Conservation (phyloP, 441 rosid species). For the Erodium chrysanthum region DNA sequence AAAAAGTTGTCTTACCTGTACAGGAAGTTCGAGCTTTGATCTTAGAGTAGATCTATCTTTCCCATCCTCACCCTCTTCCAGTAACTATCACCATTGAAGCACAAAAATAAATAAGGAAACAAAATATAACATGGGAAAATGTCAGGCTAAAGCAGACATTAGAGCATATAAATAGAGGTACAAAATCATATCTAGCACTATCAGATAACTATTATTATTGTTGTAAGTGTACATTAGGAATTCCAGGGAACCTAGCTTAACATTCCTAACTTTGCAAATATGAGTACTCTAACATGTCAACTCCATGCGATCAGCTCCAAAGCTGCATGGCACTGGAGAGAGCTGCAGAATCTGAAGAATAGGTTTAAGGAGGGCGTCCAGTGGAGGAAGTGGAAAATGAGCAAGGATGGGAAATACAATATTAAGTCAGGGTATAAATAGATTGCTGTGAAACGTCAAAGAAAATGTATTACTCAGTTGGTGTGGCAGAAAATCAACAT, state of each 20-base stretch:
- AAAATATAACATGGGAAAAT: neutral
- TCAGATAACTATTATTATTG: neutral
- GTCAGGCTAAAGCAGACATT: neutral
- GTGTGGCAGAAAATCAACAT: neutral
- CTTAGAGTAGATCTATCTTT: conserved; percentile 64
- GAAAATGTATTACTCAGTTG: neutral
- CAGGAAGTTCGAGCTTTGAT: conserved; percentile 97
- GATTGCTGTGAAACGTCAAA: neutral
- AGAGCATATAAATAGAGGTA: neutral
- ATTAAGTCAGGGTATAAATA: neutral
- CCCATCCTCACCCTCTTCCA: conserved; percentile 90
- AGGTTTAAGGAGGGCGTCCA: neutral
- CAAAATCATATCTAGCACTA: neutral
- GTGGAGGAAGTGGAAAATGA: neutral
- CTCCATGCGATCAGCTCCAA: neutral
- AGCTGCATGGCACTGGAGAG: neutral
- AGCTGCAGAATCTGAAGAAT: neutral
- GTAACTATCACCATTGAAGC: conserved; percentile 40
- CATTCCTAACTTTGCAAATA: neutral
- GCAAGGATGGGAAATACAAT: neutral
- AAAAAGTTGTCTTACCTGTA: conserved; percentile 43
- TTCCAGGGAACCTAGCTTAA: neutral
- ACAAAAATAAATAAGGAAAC: conserved; percentile 12
- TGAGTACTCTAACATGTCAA: neutral
- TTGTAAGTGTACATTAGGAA: neutral